A percentile compares a stretch with the other conserved stretches of the same genome.
Conservation (phyloP, 352 stramenopile species). For the Globisporangium megalacanthum region DNA sequence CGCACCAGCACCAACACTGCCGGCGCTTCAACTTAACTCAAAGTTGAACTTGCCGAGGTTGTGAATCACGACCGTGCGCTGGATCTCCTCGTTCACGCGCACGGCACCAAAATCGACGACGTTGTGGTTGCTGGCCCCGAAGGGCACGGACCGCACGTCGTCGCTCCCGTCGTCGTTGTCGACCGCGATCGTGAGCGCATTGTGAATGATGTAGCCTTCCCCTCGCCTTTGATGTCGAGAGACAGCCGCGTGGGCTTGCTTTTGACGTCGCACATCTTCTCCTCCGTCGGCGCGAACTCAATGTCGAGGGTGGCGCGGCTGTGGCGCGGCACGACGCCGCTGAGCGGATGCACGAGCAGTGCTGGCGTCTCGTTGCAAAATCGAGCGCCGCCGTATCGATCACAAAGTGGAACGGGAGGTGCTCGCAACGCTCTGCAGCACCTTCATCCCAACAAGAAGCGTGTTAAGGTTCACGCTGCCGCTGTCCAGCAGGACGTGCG, state of each 20-base stretch:
- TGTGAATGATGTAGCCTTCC: slow-evolving; percentile 91
- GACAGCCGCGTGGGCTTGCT: slow-evolving; percentile 89
- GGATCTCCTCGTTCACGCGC: slow-evolving; percentile 73
- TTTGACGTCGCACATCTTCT: slow-evolving; percentile 92
- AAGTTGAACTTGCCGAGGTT: slow-evolving; percentile 96
- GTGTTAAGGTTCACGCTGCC: slow-evolving; percentile 91
- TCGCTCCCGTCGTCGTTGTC: slow-evolving; percentile 36
- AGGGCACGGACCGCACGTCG: slow-evolving; percentile 21
- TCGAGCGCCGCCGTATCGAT: slow-evolving; percentile 89
- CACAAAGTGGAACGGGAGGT: slow-evolving; percentile 92
- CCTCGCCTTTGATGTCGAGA: slow-evolving; percentile 94
- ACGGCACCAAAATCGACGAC: slow-evolving; percentile 87
- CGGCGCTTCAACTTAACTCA: slow-evolving; percentile 84
- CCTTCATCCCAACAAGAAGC: slow-evolving; percentile 84
- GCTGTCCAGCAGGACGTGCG: slow-evolving; percentile 82
- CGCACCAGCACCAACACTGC: no score
- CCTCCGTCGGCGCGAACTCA: slow-evolving; percentile 87
- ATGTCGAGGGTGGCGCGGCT: slow-evolving; percentile 77
- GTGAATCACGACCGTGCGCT: slow-evolving; percentile 70
- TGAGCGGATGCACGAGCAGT: slow-evolving; percentile 80
- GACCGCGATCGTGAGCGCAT: slow-evolving; percentile 38
- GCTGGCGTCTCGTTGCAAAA: slow-evolving; percentile 74
- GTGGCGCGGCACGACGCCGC: slow-evolving; percentile 86
- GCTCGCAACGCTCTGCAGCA: slow-evolving; percentile 86
- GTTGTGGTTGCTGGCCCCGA: slow-evolving; percentile 29